A percentile compares a stretch with the other conserved stretches of the same genome.
These are phyloP conservation scores for Adansonia rubrostipa DNA, from an alignment of 441 rosid species.

Conservation along the genomic window DNA sequence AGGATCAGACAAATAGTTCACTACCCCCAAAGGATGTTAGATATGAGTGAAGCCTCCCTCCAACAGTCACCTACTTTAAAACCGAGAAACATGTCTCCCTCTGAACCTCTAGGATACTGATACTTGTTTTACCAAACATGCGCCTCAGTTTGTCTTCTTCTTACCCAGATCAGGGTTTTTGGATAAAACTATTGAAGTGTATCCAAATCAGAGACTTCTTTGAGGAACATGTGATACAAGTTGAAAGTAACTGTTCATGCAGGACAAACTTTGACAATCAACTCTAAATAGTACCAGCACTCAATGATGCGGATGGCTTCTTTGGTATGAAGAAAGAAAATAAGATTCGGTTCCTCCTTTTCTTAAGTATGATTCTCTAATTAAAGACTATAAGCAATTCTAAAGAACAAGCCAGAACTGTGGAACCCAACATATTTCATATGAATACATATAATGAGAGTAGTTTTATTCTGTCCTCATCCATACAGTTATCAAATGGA, in stretches of 20 bases:
- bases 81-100: slow-evolving; percentile 4
- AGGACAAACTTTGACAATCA: neutral
- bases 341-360: neutral
- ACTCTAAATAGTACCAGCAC: neutral
- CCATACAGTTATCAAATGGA: slow-evolving; percentile 8
- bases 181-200: slow-evolving; percentile 1
- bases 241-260: neutral
- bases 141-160: slow-evolving; percentile 9
- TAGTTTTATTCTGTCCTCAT: neutral
- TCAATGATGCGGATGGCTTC: neutral
- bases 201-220: slow-evolving; percentile 1
- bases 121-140: slow-evolving; percentile 1
- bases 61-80: neutral
- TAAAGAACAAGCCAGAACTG: neutral
- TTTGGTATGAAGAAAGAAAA: neutral
- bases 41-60: neutral
- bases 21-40: neutral
- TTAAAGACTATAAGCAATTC: slow-evolving; percentile 10
- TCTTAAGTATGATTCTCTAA: slow-evolving; percentile 1
- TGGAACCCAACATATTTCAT: neutral
- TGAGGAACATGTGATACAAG: neutral
- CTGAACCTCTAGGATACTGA: slow-evolving; percentile 3
- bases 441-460: neutral
- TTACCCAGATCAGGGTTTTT: neutral
- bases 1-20: neutral